These are phyloP conservation scores for Phytophthora colocasiae DNA, from an alignment of 352 stramenopile genomes.

Conservation along the genomic window DNA sequence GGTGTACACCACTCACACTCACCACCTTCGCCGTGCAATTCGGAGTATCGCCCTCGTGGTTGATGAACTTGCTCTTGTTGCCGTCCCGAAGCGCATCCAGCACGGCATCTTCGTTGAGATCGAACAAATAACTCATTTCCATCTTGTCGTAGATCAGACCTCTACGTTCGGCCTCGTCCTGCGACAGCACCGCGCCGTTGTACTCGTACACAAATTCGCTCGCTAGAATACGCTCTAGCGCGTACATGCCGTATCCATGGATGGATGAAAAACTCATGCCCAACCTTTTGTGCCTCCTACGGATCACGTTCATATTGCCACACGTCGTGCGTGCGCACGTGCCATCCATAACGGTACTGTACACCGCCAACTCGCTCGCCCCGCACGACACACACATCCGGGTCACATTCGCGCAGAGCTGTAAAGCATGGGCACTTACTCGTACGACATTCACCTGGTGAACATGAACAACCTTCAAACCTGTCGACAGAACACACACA, in stretches of 20 bases:
- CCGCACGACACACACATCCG: slow-evolving; percentile 53
- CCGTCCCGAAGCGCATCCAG: slow-evolving; percentile 90
- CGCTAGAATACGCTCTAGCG: slow-evolving; percentile 45
- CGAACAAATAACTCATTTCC: slow-evolving; percentile 91
- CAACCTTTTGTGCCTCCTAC: slow-evolving; percentile 41
- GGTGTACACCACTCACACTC: slow-evolving; percentile 85
- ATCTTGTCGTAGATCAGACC: slow-evolving; percentile 84
- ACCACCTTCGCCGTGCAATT: slow-evolving; percentile 86
- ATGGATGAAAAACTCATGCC: slow-evolving; percentile 54
- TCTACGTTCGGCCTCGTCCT: slow-evolving; percentile 68
- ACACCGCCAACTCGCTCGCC: slow-evolving; percentile 44
- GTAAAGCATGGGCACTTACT: slow-evolving; percentile 59
- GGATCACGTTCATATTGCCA: slow-evolving; percentile 34
- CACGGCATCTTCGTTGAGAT: slow-evolving; percentile 88
- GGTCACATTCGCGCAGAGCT: slow-evolving; percentile 64
- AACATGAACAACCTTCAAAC: slow-evolving; percentile 64
- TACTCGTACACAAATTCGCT: slow-evolving; percentile 76
- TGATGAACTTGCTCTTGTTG: slow-evolving; percentile 93
- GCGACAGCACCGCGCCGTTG: slow-evolving; percentile 57
- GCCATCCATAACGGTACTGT: no score
- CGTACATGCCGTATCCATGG: slow-evolving; percentile 65
- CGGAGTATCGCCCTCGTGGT: slow-evolving; percentile 63
- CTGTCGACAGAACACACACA: slow-evolving; percentile 20
- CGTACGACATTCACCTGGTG: slow-evolving; percentile 49
- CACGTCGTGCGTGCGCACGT: slow-evolving; percentile 2